phyloP scores from a whole-genome alignment of 164 flowering plant genomes.

The Aristolochia californica region DNA sequence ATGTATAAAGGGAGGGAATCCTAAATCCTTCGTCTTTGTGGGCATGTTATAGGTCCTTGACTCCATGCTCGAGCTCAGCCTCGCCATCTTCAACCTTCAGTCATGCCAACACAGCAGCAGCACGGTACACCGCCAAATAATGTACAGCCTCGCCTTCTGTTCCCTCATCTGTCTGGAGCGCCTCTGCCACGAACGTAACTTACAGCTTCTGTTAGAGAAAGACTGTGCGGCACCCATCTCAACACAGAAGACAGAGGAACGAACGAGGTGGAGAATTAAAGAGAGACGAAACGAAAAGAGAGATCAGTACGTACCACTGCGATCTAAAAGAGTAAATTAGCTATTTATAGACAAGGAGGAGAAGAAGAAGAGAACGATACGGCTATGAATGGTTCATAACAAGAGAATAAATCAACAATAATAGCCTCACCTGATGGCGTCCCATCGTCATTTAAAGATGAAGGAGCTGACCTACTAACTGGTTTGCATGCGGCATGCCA shows the following conservation, averaged over 20 bases:
- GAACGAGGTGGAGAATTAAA: too few species aligned
- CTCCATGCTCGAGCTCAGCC: too few species aligned
- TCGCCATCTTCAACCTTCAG: constrained; percentile 5
- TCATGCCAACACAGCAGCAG: constrained; percentile 43
- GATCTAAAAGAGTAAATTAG: not conserved
- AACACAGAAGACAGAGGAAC: too few species aligned
- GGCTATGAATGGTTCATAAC: not conserved
- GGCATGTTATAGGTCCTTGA: too few species aligned
- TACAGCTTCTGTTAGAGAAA: constrained; percentile 11
- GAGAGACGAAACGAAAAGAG: too few species aligned
- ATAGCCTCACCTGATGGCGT: not conserved
- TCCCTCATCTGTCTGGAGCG: constrained; percentile 31
- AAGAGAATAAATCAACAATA: not conserved
- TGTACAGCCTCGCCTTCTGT: constrained; percentile 36
- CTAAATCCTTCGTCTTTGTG: too few species aligned
- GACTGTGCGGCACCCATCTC: constrained; percentile 10
- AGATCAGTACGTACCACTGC: too few species aligned
- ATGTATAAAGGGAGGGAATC: too few species aligned
- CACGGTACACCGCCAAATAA: constrained; percentile 52
- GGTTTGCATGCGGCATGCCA: constrained; percentile 2
- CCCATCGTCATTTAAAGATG: constrained; percentile 4
- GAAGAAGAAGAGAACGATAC: not conserved
- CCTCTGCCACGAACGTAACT: constrained; percentile 22
- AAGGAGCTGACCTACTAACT: constrained; percentile 1
- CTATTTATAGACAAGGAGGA: constrained; percentile 1